phyloP scores from a whole-genome alignment of 2,329 filamentous ascomycete genomes.

The Fusarium mangiferae region DNA sequence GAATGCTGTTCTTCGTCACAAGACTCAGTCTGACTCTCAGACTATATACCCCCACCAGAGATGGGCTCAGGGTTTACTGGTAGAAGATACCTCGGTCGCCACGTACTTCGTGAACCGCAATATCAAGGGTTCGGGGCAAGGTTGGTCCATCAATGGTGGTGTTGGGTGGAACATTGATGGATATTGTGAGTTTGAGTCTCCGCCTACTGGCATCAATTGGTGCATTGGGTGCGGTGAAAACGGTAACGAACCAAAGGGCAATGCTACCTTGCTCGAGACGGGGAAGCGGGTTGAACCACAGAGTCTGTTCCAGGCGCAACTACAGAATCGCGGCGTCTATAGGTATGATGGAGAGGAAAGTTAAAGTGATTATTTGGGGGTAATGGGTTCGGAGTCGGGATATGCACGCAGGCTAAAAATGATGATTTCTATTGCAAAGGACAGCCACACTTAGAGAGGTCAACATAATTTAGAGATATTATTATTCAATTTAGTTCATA shows the following conservation, averaged over 20 bases:
- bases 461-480: no score
- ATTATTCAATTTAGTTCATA: not conserved
- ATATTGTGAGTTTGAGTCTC: conserved; percentile 13
- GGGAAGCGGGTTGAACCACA: conserved; percentile 1
- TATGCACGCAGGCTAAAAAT: not conserved
- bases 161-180: conserved; percentile 36
- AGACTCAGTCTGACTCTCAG: conserved; percentile 19
- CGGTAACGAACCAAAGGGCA: not conserved
- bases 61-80: conserved; percentile 38
- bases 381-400: no score
- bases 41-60: conserved; percentile 38
- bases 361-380: not conserved
- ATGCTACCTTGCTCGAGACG: conserved; percentile 14
- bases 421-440: no score
- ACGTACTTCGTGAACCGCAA: conserved; percentile 22
- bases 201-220: conserved; percentile 39
- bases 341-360: not conserved
- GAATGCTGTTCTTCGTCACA: conserved; percentile 33
- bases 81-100: conserved; percentile 20
- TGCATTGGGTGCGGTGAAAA: conserved; percentile 26
- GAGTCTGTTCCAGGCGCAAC: conserved; percentile 33
- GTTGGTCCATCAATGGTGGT: conserved; percentile 39
- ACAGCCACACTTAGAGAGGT: not conserved
- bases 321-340: conserved; percentile 2
- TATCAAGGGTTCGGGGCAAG: conserved; percentile 30